Evolutionary conservation across 164 flowering plant genomes (phyloP).

Genomic region (Pachysandra terminalis): DNA sequence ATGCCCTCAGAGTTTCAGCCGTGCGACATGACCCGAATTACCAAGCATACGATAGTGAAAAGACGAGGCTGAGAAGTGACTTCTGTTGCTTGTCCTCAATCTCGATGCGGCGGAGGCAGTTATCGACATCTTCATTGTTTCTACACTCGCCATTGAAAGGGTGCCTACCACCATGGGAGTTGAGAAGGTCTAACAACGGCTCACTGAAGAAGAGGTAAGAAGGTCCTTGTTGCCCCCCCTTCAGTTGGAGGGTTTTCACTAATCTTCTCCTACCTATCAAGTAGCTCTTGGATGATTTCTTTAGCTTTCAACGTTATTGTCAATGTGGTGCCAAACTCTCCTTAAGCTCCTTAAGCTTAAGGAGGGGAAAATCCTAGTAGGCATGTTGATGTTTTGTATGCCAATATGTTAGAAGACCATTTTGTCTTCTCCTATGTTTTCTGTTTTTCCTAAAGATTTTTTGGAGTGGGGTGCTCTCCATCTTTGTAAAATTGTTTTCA

Average conservation of each 20-base stretch:
- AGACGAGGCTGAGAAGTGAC: constrained; percentile 36
- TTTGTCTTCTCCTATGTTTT: neutral
- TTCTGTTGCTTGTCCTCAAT: constrained; percentile 53
- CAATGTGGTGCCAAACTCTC: constrained; percentile 9
- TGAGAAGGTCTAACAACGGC: constrained; percentile 31
- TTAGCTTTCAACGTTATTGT: neutral
- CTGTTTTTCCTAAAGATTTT: neutral
- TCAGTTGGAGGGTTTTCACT: neutral
- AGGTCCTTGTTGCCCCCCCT: neutral
- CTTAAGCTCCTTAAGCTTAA: no score
- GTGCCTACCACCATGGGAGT: constrained; percentile 48
- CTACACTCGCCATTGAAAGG: constrained; percentile 43
- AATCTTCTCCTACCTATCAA: neutral
- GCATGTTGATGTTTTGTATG: neutral
- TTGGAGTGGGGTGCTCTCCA: no score
- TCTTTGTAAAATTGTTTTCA: no score
- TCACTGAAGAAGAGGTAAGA: constrained; percentile 32
- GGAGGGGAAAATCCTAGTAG: constrained; percentile 1
- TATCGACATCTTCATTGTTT: constrained; percentile 40
- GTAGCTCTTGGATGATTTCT: neutral
- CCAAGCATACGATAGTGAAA: constrained; percentile 35
- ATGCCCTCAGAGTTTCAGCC: constrained; percentile 38
- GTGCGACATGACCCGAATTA: constrained; percentile 37
- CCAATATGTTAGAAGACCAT: no score
- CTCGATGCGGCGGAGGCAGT: constrained; percentile 44